Conservation (phyloP, 139 green algal species). For the Axilococcus clingmanii region DNA sequence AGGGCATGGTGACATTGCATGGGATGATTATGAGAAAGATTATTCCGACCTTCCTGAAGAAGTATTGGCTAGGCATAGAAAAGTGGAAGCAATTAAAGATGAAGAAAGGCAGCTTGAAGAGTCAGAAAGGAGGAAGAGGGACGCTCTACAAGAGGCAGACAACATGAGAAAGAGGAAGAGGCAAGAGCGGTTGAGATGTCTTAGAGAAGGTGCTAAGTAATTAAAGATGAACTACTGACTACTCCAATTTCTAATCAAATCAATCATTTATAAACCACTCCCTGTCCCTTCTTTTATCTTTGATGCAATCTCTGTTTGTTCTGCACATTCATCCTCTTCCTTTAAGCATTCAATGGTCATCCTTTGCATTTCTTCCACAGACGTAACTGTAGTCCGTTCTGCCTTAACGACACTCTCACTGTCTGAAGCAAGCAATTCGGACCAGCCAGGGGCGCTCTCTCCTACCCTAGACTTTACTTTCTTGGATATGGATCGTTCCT, state of each 20-base stretch:
- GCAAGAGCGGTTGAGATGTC: slow-evolving; percentile 34
- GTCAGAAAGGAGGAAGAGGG: slow-evolving; percentile 11
- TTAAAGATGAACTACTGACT: slow-evolving; percentile 65
- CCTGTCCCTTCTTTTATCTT: too few relatives aligned
- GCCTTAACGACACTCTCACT: slow-evolving; percentile 10
- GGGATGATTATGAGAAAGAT: slow-evolving; percentile 76
- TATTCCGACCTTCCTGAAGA: slow-evolving; percentile 63
- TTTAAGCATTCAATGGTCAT: background rate
- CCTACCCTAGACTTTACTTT: background rate
- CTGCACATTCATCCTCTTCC: background rate
- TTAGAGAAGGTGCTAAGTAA: slow-evolving; percentile 48
- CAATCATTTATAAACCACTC: too few relatives aligned
- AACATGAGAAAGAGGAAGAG: slow-evolving; percentile 29
- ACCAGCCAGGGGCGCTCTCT: background rate
- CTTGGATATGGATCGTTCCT: slow-evolving; percentile 1
- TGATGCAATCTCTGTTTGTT: too few relatives aligned
- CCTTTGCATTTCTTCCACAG: background rate
- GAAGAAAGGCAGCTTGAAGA: slow-evolving; percentile 10
- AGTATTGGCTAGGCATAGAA: slow-evolving; percentile 31
- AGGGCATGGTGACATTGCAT: slow-evolving; percentile 44
- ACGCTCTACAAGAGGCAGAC: slow-evolving; percentile 35
- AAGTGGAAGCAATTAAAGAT: slow-evolving; percentile 17
- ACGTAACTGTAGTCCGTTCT: background rate
- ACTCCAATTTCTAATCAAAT: too few relatives aligned
- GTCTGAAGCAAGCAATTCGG: slow-evolving; percentile 8